These are phyloP conservation scores for Exutisphaerella laricina DNA, from an alignment of 2,329 filamentous ascomycete genomes.

Conservation along the genomic window DNA sequence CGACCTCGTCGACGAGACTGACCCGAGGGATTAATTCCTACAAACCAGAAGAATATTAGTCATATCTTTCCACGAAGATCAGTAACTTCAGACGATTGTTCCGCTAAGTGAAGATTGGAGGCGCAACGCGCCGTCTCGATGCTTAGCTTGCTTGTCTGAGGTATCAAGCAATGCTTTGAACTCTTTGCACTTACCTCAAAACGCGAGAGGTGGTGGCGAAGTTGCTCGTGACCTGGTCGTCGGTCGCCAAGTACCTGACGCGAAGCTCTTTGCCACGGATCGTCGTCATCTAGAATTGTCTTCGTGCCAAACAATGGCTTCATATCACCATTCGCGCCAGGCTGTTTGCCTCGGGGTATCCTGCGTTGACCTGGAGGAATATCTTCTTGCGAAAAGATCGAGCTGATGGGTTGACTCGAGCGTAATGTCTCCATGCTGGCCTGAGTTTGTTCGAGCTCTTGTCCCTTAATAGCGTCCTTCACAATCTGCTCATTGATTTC, in stretches of 20 bases:
- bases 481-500: conserved; percentile 85
- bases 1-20: neutral
- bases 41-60: too few relatives aligned
- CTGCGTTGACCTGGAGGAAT: conserved; percentile 30
- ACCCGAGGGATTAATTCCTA: conserved; percentile 25
- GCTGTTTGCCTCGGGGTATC: conserved; percentile 29
- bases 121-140: too few relatives aligned
- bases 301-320: conserved; percentile 40
- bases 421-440: conserved; percentile 36
- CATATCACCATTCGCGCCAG: conserved; percentile 31
- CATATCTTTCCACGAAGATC: too few relatives aligned
- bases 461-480: conserved; percentile 69
- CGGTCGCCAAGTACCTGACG: neutral
- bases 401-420: conserved; percentile 44
- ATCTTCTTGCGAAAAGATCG: conserved; percentile 38
- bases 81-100: too few relatives aligned
- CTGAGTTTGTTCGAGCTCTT: conserved; percentile 66
- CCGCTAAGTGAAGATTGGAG: too few relatives aligned
- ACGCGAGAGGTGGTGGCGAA: conserved; percentile 19
- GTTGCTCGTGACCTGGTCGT: conserved; percentile 13
- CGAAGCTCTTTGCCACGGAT: conserved; percentile 32
- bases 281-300: conserved; percentile 52
- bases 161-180: too few relatives aligned
- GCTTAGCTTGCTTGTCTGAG: too few relatives aligned
- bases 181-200: too few relatives aligned